A percentile compares a stretch with the other conserved stretches of the same genome.
phyloP scores from a whole-genome alignment of 768 basidiomycete genomes.

The Sutorius australiensis region DNA sequence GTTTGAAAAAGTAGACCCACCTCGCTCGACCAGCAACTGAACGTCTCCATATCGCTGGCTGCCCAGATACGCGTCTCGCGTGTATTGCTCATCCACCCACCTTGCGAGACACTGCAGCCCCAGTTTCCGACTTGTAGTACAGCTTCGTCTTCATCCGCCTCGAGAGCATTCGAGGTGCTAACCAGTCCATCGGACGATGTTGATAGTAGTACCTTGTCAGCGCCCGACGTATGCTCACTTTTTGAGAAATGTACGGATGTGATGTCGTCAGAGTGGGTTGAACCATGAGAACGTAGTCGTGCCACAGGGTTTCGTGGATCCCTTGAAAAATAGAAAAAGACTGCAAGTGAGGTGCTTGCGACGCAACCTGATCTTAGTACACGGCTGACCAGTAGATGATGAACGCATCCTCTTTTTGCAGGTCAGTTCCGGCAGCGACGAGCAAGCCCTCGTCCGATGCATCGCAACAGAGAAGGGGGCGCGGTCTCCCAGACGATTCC shows the following conservation, averaged over 20 bases:
- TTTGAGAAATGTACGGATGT: slow-evolving; percentile 62
- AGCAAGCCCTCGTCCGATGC: slow-evolving; percentile 65
- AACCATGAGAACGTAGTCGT: slow-evolving; percentile 71
- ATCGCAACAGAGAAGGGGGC: slow-evolving; percentile 62
- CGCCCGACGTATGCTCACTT: slow-evolving; percentile 27
- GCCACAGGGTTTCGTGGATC: slow-evolving; percentile 76
- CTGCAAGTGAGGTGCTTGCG: slow-evolving; percentile 2
- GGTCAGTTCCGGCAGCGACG: slow-evolving; percentile 79
- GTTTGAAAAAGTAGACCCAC: slow-evolving; percentile 32
- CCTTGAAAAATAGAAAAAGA: slow-evolving; percentile 41
- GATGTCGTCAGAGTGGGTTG: slow-evolving; percentile 92
- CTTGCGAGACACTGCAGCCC: slow-evolving; percentile 77
- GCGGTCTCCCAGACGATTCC: slow-evolving; percentile 41
- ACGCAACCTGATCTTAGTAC: not conserved
- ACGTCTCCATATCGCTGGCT: slow-evolving; percentile 92
- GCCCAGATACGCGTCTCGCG: slow-evolving; percentile 62
- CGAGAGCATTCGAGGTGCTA: slow-evolving; percentile 63
- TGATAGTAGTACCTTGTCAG: slow-evolving; percentile 59
- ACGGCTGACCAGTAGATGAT: slow-evolving; percentile 74
- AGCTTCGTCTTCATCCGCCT: slow-evolving; percentile 87
- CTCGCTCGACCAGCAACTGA: slow-evolving; percentile 78
- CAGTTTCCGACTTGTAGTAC: slow-evolving; percentile 78
- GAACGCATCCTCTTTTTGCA: slow-evolving; percentile 76
- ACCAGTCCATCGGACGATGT: slow-evolving; percentile 84
- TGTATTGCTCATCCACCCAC: slow-evolving; percentile 54